phyloP scores from a whole-genome alignment of 805 yeast species.

The Cyberlindnera mycetangii region DNA sequence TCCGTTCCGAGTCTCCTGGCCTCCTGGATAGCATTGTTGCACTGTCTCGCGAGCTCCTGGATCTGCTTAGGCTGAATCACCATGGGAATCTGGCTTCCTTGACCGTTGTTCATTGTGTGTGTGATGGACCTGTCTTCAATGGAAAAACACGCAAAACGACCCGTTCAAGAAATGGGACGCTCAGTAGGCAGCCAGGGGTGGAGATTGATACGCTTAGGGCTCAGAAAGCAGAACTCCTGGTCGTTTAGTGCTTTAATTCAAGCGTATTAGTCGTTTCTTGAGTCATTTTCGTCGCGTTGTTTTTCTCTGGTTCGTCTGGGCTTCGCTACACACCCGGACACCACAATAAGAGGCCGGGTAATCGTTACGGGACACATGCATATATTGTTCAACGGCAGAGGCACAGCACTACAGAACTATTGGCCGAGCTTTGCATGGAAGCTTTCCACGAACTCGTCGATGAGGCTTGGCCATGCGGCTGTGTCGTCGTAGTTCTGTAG shows the following conservation, averaged over 20 bases:
- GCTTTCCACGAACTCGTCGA: conserved; percentile 79
- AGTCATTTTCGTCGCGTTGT: too few species aligned
- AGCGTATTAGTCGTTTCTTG: too few species aligned
- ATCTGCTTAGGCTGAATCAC: conserved; percentile 26
- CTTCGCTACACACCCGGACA: too few species aligned
- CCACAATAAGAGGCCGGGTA: not conserved
- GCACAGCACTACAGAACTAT: too few species aligned
- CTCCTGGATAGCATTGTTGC: conserved; percentile 54
- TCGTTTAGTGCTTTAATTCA: too few species aligned
- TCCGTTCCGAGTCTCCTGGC: conserved; percentile 62
- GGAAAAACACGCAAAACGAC: too few species aligned
- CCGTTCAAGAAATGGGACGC: too few species aligned
- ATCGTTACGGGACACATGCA: not conserved
- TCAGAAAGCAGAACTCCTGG: too few species aligned
- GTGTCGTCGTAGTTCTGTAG: conserved; percentile 66
- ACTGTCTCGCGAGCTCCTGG: conserved; percentile 57
- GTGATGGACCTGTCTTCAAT: too few species aligned
- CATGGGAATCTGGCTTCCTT: not conserved
- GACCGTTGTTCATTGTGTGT: conserved; percentile 4
- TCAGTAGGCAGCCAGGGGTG: too few species aligned
- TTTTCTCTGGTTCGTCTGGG: too few species aligned
- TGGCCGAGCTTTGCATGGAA: conserved; percentile 15
- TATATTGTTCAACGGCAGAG: not conserved
- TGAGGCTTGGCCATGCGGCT: conserved; percentile 89
- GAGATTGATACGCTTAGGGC: too few species aligned